Base-by-base conservation (phyloP, 2,329 filamentous ascomycete species). In the Tolypocladium nubicola region DNA sequence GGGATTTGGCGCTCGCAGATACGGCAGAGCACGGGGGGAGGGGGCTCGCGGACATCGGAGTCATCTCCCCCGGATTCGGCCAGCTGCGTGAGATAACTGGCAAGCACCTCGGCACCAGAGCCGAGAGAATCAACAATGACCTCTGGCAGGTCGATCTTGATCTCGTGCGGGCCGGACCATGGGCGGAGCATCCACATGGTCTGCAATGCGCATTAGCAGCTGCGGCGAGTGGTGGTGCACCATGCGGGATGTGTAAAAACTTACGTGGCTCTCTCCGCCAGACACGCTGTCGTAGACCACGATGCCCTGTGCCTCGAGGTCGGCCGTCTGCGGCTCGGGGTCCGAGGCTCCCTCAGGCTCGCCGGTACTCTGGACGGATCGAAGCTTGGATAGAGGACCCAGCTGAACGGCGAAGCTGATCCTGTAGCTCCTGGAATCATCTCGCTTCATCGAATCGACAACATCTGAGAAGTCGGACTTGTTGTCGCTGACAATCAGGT, bases 121-220 rank as follows among this genome's bases (percentile, higher is more conserved):
- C 94, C 94, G 19, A 99, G 80, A 1, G 92, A 93, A 66, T 97
- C 92, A 55, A 97, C 92, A 59, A 99, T 86, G 35, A 96, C 77
- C 58, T 85, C 79, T 19, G 95, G 93, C 8, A 99, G 82, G 70
- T 97, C 94, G 65, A 99, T 97, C 62, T 95, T 95, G 67, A 99
- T 90, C 76, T 97, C 92, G 63, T 91, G 84, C 7, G 93, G 89
- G 45, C 87, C 82, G 45, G 91, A 86, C 73, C 91, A 96, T 2
- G 93, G 94, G 62, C 94, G 89, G 64, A 99, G 84, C 91, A 99
- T 99, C 94, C 94, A 99, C 95, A 99, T 99, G 21, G 90, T 96
- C 90, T 96, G 54, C 16, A 41, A 52, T n/a, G 35, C 21, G 35
- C 8, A 53, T 62, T 50, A 60, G 59, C 56, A 55, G 35, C 39